Evolutionary conservation across 2,329 filamentous ascomycete species (phyloP).

Genomic region (Calycina herbarum): DNA sequence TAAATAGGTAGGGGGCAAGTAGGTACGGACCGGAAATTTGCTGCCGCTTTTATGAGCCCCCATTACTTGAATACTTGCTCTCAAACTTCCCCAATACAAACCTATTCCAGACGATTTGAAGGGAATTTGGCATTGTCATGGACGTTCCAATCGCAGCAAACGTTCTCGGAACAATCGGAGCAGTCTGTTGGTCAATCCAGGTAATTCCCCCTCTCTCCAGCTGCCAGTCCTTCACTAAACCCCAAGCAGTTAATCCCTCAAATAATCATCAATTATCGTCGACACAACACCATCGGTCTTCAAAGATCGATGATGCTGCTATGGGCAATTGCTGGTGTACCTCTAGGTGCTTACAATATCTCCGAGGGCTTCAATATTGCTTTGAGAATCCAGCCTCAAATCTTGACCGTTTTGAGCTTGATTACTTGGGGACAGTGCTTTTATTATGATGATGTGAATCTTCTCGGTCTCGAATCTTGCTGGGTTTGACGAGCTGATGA

Average conservation of each 20-base stretch:
- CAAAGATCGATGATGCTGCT: conserved; percentile 73
- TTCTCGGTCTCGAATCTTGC: conserved; percentile 5
- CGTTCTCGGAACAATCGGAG: conserved; percentile 58
- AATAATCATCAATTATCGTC: conserved; percentile 65
- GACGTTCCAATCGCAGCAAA: conserved; percentile 56
- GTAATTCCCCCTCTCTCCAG: conserved; percentile 38
- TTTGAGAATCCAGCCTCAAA: conserved; percentile 38
- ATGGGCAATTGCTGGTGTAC: conserved; percentile 67
- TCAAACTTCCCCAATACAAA: neutral
- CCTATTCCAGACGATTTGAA: neutral
- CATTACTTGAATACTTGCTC: neutral
- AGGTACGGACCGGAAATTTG: too few relatives aligned
- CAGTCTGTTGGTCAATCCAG: conserved; percentile 67
- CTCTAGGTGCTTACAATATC: conserved; percentile 52
- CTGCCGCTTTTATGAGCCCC: too few relatives aligned
- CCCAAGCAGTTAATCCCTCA: conserved; percentile 62
- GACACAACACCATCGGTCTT: conserved; percentile 64
- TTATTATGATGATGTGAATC: conserved; percentile 46
- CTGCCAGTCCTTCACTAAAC: neutral
- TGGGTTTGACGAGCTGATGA: neutral
- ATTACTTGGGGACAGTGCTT: conserved; percentile 39
- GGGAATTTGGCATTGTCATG: conserved; percentile 41
- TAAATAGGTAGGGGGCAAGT: too few relatives aligned
- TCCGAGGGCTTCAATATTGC: conserved; percentile 36
- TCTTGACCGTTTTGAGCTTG: conserved; percentile 38